Base-by-base conservation (phyloP, 495 filamentous ascomycete species). In the Daldinia caldariorum region DNA sequence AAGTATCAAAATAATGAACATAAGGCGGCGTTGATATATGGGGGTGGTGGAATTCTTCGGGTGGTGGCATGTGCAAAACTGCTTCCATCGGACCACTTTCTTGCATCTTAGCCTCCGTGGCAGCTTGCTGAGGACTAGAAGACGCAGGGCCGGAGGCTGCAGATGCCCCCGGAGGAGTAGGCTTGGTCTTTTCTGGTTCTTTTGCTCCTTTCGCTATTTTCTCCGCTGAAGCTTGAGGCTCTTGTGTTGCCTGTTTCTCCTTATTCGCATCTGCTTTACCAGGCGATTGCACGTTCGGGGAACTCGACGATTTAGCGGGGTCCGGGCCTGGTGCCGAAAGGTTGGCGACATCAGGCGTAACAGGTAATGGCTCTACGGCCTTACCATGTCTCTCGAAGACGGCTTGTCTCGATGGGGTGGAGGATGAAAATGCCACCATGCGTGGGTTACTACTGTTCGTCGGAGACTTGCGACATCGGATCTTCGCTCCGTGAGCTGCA, bases 1-100 rank as follows among this genome's bases (percentile, higher is more conserved):
- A 98, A 16, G 90, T 97, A 80, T 99, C 95, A 78, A 99, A 99
- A 81, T 97, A 93, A 81, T 99, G 95, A 12, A 97, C 88, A 77
- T 97, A 94, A 3, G 88, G 91, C 14, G 91, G 86, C 0, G 92
- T 87, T 6, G 88, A 82, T 34, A 97, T 88, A 50, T 89, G 89
- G 16, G 86, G 87, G 29, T 76, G 63, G 13, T 86, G 86, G 10
- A 82, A 72, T 45, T 66, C 74, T 49, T 82, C 75, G 20, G 78
- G 82, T 35, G 79, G 85, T 76, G 67, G 84, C 74, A 54, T 88
- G 54, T 89, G 86, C 0, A 92, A 82, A 13, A 93, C 86, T 13
- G 86, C 87, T 39, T 92, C 89, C 61, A 91, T 83, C 0, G 89
- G 87, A 20, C 86, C 88, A 38, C 69, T 74, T 50, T 72, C 60